A percentile compares a stretch with the other conserved stretches of the same genome.
Evolutionary conservation across 345 rosid species (phyloP).

Genomic region (Boechera stricta): DNA sequence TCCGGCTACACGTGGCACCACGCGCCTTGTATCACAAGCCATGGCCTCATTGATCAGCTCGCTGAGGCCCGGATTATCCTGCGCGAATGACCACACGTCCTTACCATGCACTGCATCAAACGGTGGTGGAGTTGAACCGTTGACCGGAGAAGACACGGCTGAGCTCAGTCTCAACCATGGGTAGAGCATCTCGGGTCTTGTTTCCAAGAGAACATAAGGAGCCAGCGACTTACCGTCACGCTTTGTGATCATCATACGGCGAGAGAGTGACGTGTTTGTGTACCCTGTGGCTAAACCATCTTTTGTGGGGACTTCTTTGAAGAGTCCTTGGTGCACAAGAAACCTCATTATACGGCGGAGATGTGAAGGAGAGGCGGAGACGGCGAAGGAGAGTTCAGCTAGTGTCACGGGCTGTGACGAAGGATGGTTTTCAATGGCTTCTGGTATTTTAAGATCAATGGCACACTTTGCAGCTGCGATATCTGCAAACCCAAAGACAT

Average conservation of each 20-base stretch:
- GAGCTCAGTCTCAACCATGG: slow-evolving; percentile 65
- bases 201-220: slow-evolving; percentile 50
- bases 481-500: slow-evolving; percentile 56
- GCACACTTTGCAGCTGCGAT: slow-evolving; percentile 78
- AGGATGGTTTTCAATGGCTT: slow-evolving; percentile 57
- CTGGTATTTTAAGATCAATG: slow-evolving; percentile 74
- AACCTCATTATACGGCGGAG: slow-evolving; percentile 73
- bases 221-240: slow-evolving; percentile 53
- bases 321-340: slow-evolving; percentile 55
- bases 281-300: slow-evolving; percentile 45
- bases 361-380: slow-evolving; percentile 54
- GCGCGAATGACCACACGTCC: slow-evolving; percentile 58
- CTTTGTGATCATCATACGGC: slow-evolving; percentile 48
- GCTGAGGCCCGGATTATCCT: slow-evolving; percentile 47
- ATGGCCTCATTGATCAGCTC: slow-evolving; percentile 62
- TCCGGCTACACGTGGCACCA: slow-evolving; percentile 46
- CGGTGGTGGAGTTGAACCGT: slow-evolving; percentile 38
- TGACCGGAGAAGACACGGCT: slow-evolving; percentile 37
- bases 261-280: slow-evolving; percentile 64
- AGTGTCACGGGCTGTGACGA: slow-evolving; percentile 55
- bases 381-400: slow-evolving; percentile 54
- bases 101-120: slow-evolving; percentile 58
- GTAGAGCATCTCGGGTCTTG: slow-evolving; percentile 59
- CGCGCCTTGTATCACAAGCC: slow-evolving; percentile 62
- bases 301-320: slow-evolving; percentile 48